Base-by-base conservation (phyloP, 2,329 filamentous ascomycete genomes). In the Hirsutella rhossiliensis region DNA sequence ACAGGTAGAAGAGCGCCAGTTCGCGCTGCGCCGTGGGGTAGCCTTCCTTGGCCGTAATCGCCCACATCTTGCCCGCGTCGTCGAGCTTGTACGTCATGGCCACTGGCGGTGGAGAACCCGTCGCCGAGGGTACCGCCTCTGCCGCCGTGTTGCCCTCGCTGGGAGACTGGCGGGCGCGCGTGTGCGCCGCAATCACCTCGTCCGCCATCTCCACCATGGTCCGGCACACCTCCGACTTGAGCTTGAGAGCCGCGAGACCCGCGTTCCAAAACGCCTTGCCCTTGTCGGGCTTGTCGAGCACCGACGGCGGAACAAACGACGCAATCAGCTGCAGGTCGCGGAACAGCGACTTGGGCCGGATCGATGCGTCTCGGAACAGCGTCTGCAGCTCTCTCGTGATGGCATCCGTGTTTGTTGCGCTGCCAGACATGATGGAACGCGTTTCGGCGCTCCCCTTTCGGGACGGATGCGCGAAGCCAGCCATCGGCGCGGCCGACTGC, bases 21-120 rank as follows among this genome's bases (percentile, higher is more conserved):
- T 98, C 92, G 42, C 92, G 81, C 66, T 97, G 89, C 5, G 90
- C 89, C 12, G 86, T 84, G 0, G 88, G 75, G 39, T 61, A 62
- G 34, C 90, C 89, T 64, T 98, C 92, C 60, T 89, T 92, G 15
- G 92, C 92, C 1, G 89, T 90, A 58, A 96, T 92, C 49, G 87
- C 84, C 72, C 87, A 87, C 80, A 97, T 92, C 52, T 76, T 79
- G 3, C 85, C 89, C 0, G 88, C 90, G 58, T 96, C 87, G 38
- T 79, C 73, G 58, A 92, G 78, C 45, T 75, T 79, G 62, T 87
- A 82, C 40, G 80, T 75, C 45, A 80, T 73, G 3, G 77, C 66
- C 0, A 73, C 65, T 11, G 67, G 63, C 12, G 71, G 62, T 5
- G 69, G 68, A 8, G 67, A 68, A 30, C 64, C 63, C 2, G 65